Evolutionary conservation across 2,329 filamentous ascomycete genomes (phyloP), one percentile per base, ranked within the genome.

Genomic region (Thielaviopsis ethacetica): DNA sequence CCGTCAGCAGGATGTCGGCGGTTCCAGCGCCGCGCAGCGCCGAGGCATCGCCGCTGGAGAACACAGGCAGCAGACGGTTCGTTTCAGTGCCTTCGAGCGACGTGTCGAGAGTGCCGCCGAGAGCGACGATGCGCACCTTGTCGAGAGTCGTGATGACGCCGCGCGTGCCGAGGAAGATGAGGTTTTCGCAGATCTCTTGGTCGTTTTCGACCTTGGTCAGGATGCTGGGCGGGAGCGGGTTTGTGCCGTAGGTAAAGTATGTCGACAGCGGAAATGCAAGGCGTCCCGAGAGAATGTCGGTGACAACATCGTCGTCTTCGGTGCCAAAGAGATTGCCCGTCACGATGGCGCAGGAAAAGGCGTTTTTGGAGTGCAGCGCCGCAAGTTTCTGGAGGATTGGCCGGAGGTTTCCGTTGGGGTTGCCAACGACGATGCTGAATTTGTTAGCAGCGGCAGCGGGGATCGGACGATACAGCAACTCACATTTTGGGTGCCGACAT

Each of bases 141-240:
- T 96, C 91, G 0, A 87, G 85, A 0, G 91, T 97, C 69, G 93
- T 97, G 57, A 89, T 85, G 15, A 85, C 84, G 62, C 87, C 88
- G 66, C 89, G 84, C 70, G 93, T 94, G 60, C 88, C 91, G 0
- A 98, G 80, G 66, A 86, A 95, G 71, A 88, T 88, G 12, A 98
- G 79, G 68, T 98, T 97, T n/a, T 85, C 79, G 68, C 90, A 95
- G 19, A 98, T 78, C 65, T 84, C 81, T 66, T 83, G 84, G 62
- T 86, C 81, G 38, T 79, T 78, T 67, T 88, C 79, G 57, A 97
- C 78, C 68, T 83, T 90, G 66, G 86, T 80, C 21, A 86, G 75
- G 22, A 96, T 80, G 30, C 75, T 72, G 2, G 76, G 70, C 0
- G 93, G 93, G 5, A 98, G 75, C n/a, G 84, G 73, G 53, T 77